Evolutionary conservation across 192 early-diverging fungal genomes (phyloP), one percentile per base, ranked within the genome.

Genomic region (Cladochytrium replicatum): DNA sequence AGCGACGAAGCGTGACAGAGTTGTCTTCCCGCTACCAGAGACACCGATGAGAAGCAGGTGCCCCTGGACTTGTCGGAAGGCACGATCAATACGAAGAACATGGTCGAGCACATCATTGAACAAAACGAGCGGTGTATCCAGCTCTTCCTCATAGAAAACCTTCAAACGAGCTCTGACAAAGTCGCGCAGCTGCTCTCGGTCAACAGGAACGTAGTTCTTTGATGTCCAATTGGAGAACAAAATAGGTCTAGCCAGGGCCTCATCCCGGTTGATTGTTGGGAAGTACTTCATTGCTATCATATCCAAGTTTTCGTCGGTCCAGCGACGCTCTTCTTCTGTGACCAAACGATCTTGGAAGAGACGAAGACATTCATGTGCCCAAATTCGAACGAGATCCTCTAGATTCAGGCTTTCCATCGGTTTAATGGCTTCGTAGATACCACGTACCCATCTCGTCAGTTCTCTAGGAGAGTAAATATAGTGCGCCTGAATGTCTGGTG

Each of bases 401-500:
- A 74, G 38, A 31, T 55, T 42, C 3, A 88, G 70, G 32, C 67
- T 64, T 47, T 99, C 97, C 38, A 87, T 65, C 8, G 87, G 78
- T 34, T 83, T 84, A 51, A 97, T 83, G 2, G 89, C 89, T 55
- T 96, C 94, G 63, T 82, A 93, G 27, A 99, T 95, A 61, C 95
- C 97, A 41, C 93, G 84, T 51, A 92, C 80, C 97, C 97, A 99
- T 24, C 97, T 84, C 1, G 95, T 98, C 58, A 99, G 75, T 77
- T 99, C 97, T 72, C 97, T 88, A 48, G 97, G 97, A 57, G 89
- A 93, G 69, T 98, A 99, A 51, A 99, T 86, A 53, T 98, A 99
- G 67, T 99, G 97, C 1, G 93, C 89, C 68, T 99, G 97, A 58
- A 87, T 88, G 64, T 99, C 95, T 0, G 92, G 82, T 17, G 95